Conservation (phyloP, 352 stramenopile genomes). For the Pythium apleroticum region DNA sequence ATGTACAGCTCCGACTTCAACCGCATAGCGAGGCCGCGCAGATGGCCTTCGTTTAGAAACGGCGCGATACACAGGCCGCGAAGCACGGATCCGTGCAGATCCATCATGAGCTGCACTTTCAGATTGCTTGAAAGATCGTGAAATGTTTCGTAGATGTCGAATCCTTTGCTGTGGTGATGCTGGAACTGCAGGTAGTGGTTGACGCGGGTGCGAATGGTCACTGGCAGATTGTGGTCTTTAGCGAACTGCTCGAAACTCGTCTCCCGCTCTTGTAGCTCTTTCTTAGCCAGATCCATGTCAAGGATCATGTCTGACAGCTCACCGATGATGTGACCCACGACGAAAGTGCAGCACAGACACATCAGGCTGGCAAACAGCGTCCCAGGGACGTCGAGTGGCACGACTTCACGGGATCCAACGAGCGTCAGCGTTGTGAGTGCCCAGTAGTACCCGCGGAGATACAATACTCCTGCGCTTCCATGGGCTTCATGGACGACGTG, state of each 20-base stretch:
- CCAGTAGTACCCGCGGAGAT: slow-evolving; percentile 79
- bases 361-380: slow-evolving; percentile 68
- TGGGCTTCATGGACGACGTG: slow-evolving; percentile 71
- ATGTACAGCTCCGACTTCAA: slow-evolving; percentile 76
- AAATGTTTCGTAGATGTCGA: slow-evolving; percentile 72
- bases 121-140: slow-evolving; percentile 73
- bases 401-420: slow-evolving; percentile 69
- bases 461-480: slow-evolving; percentile 44
- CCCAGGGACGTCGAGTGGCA: slow-evolving; percentile 50
- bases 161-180: slow-evolving; percentile 62
- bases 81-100: slow-evolving; percentile 60
- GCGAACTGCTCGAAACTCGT: slow-evolving; percentile 70
- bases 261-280: slow-evolving; percentile 68
- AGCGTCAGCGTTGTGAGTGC: slow-evolving; percentile 70
- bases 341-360: slow-evolving; percentile 74
- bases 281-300: slow-evolving; percentile 72
- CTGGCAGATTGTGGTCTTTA: slow-evolving; percentile 58
- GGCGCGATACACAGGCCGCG: slow-evolving; percentile 53
- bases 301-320: slow-evolving; percentile 78
- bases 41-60: slow-evolving; percentile 51
- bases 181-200: slow-evolving; percentile 74
- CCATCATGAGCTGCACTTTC: slow-evolving; percentile 66
- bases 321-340: slow-evolving; percentile 76
- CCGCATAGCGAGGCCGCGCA: slow-evolving; percentile 55
- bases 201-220: slow-evolving; percentile 55